phyloP scores from a whole-genome alignment of 495 filamentous ascomycete genomes.

The Delitschia confertaspora region DNA sequence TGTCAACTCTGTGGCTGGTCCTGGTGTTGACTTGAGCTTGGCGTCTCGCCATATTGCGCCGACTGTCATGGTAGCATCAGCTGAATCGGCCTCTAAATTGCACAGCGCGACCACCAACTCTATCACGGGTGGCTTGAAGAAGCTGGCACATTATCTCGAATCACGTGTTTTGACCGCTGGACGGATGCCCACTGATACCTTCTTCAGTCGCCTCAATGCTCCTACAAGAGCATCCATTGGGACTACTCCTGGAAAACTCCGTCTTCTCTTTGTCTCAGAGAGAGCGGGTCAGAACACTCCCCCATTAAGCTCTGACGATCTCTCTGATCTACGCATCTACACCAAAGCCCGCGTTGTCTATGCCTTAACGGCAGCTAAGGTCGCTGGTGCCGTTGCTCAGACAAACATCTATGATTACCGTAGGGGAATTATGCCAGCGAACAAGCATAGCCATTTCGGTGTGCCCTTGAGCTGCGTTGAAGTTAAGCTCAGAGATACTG shows the following conservation, averaged over 20 bases:
- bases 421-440: conserved; percentile 38
- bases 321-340: conserved; percentile 73
- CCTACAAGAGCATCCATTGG: conserved; percentile 53
- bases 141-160: conserved; percentile 59
- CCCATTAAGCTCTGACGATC: conserved; percentile 51
- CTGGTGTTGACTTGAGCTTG: conserved; percentile 56
- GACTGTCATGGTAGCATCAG: conserved; percentile 73
- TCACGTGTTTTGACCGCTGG: conserved; percentile 60
- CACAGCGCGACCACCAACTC: conserved; percentile 48
- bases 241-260: conserved; percentile 60
- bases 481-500: conserved; percentile 56
- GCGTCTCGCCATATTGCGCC: conserved; percentile 67
- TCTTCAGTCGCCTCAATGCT: conserved; percentile 55
- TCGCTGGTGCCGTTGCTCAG: conserved; percentile 79
- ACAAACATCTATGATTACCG: conserved; percentile 85
- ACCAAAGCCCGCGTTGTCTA: conserved; percentile 76
- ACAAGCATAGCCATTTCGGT: conserved; percentile 64
- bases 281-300: conserved; percentile 44
- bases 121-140: conserved; percentile 44
- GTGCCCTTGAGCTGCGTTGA: conserved; percentile 71
- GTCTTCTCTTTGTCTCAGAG: conserved; percentile 62
- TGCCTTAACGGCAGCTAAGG: conserved; percentile 67
- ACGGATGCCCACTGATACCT: conserved; percentile 57
- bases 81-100: conserved; percentile 59
- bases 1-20: conserved; percentile 75